Conservation (phyloP, 1,284 basidiomycete genomes). For the Cutaneotrichosporon sp. region DNA sequence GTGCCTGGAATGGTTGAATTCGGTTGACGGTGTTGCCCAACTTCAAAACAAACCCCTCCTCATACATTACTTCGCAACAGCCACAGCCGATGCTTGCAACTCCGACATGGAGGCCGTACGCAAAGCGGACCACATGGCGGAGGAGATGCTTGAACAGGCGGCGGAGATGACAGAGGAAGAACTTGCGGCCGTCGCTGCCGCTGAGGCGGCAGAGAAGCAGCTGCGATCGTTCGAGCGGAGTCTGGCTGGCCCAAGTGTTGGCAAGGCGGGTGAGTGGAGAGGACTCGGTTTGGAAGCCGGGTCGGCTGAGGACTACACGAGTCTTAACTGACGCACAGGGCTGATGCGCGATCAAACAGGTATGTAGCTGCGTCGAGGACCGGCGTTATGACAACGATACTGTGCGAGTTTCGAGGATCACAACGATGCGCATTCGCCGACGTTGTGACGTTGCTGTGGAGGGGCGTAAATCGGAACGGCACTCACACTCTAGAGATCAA, state of each 20-base stretch:
- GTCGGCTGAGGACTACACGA: too few relatives aligned
- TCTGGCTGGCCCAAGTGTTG: conserved; percentile 47
- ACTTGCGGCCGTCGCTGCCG: conserved; percentile 1
- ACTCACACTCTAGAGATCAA: conserved; percentile 42
- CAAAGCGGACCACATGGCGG: neutral
- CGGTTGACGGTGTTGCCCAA: neutral
- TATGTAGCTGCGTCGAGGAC: conserved; percentile 6
- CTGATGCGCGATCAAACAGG: conserved; percentile 45
- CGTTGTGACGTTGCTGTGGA: too few relatives aligned
- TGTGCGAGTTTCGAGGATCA: too few relatives aligned
- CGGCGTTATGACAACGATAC: too few relatives aligned
- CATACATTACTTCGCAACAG: neutral
- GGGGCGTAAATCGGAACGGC: too few relatives aligned
- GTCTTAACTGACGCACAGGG: conserved; percentile 28
- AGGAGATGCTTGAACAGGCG: neutral
- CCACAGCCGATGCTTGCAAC: neutral
- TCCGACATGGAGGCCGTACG: neutral
- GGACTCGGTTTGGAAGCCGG: too few relatives aligned
- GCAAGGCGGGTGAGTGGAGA: conserved; percentile 42
- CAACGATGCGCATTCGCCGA: too few relatives aligned
- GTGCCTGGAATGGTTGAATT: neutral
- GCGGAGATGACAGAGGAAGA: conserved; percentile 1
- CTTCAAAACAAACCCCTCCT: neutral
- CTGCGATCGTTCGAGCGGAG: conserved; percentile 42
- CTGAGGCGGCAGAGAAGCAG: conserved; percentile 24